Evolutionary conservation across 306 rosid genomes (phyloP).

Genomic region (Pachyrhizus erosus): DNA sequence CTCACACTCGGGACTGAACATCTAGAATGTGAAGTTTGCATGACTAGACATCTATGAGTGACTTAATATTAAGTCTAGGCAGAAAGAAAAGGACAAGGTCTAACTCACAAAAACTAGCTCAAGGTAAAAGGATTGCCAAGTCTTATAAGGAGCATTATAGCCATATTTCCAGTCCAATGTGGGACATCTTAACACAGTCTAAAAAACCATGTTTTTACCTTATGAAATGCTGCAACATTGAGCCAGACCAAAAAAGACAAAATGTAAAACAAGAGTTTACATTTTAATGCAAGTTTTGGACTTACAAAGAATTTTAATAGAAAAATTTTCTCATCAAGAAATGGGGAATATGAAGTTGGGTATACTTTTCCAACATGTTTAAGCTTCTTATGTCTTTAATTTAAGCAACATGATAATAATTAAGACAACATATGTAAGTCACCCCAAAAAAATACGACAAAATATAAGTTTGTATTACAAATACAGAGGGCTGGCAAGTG

Average conservation of each 20-base stretch:
- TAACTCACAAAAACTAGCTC: not conserved
- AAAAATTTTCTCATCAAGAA: conserved; percentile 6
- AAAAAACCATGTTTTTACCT: conserved; percentile 13
- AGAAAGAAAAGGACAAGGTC: not conserved
- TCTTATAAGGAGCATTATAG: not conserved
- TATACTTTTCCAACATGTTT: conserved; percentile 14
- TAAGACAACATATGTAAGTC: not conserved
- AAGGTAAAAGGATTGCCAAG: not conserved
- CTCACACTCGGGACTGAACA: not conserved
- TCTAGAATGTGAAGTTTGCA: not conserved
- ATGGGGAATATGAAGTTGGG: conserved; percentile 13
- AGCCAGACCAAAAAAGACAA: conserved; percentile 11
- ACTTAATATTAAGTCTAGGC: not conserved
- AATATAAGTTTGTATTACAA: not conserved
- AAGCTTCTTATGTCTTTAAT: not conserved
- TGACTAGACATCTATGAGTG: not conserved
- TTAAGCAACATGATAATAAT: not conserved
- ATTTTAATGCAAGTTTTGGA: conserved; percentile 14
- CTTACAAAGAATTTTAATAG: not conserved
- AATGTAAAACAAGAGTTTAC: conserved; percentile 2
- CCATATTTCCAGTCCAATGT: not conserved
- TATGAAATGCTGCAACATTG: not conserved
- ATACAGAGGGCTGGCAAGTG: not conserved
- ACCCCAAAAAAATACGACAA: not conserved
- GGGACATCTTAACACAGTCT: conserved; percentile 4